These are phyloP conservation scores for Amanita polypyramis DNA, from an alignment of 768 basidiomycete species.

Conservation along the genomic window DNA sequence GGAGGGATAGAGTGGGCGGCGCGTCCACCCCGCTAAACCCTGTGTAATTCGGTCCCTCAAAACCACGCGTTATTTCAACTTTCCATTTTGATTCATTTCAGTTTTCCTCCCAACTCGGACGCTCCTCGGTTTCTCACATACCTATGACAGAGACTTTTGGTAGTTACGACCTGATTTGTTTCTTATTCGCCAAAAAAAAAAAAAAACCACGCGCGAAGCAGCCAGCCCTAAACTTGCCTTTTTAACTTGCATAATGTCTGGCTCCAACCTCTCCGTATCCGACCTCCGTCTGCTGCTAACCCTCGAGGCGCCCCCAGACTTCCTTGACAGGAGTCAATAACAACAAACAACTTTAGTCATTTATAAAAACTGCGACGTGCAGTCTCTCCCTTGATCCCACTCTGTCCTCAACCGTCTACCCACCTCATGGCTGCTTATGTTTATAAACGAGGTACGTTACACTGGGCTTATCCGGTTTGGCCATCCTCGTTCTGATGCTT, in stretches of 20 bases:
- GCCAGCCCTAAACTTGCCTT: constrained; percentile 20
- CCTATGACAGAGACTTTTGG: too few species aligned
- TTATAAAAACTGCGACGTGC: neutral
- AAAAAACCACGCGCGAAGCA: constrained; percentile 17
- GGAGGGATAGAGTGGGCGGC: neutral
- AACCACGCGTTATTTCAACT: too few species aligned
- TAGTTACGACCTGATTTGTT: too few species aligned
- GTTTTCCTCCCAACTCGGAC: too few species aligned
- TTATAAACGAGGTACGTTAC: constrained; percentile 22
- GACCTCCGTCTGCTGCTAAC: neutral
- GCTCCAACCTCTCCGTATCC: neutral
- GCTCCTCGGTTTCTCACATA: too few species aligned
- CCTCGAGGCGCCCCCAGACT: neutral
- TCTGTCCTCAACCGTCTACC: neutral
- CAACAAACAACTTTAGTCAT: neutral
- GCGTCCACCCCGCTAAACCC: too few species aligned
- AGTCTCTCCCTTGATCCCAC: neutral
- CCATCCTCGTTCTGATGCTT: constrained; percentile 6
- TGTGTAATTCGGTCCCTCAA: too few species aligned
- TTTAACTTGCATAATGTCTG: neutral
- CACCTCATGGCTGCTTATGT: constrained; percentile 17
- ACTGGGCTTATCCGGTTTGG: neutral
- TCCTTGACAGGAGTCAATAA: neutral
- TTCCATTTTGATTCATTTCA: too few species aligned
- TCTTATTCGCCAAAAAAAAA: too few species aligned